Evolutionary conservation across 2,329 filamentous ascomycete species (phyloP), one percentile per base, ranked within the genome.

Genomic region (Ceratocystis colombiana): DNA sequence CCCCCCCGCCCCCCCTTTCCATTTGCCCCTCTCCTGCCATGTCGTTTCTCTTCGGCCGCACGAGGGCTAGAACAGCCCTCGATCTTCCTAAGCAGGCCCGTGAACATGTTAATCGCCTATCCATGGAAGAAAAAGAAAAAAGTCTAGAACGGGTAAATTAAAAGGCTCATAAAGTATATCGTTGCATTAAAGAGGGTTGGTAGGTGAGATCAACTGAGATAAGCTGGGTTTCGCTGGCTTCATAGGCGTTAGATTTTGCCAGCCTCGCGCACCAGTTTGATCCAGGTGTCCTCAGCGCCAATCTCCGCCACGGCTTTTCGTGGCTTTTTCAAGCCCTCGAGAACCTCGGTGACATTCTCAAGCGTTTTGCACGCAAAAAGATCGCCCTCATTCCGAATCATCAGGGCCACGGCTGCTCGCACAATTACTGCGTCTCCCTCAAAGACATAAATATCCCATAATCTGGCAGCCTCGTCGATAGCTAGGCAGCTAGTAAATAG

Each of bases 381-480:
- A 1, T 76, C 72, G 75, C 81, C 81, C 71, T 84, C 82, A 20
- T 76, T 77, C 37, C 78, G 76, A 4, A 82, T 70, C 22, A 94
- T 74, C 20, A 89, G 77, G 0, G 87, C 89, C 0, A 91, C 85
- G 0, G 84, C 87, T 1, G 88, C 88, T 0, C 88, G 79, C 5
- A 93, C 82, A 0, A 92, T 77, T 1, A 89, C 79, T 0, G 82
- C 79, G 69, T 95, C 90, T 30, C 89, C 88, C 72, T 95, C 90
- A 70, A 95, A 90, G 2, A 89, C 84, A 70, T 89, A 90, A 0
- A 93, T 84, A 69, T 95, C 90, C 88, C 88, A 93, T 12, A 94
- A 75, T 1, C 90, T 78, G 1, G 85, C 83, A 3, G 85, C 87
- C 70, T 88, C 82, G 71, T 92, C 89, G 17, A 91, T 79, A 6